phyloP scores from a whole-genome alignment of 176 grass and related monocot genomes.

The Aegilops bicornis region DNA sequence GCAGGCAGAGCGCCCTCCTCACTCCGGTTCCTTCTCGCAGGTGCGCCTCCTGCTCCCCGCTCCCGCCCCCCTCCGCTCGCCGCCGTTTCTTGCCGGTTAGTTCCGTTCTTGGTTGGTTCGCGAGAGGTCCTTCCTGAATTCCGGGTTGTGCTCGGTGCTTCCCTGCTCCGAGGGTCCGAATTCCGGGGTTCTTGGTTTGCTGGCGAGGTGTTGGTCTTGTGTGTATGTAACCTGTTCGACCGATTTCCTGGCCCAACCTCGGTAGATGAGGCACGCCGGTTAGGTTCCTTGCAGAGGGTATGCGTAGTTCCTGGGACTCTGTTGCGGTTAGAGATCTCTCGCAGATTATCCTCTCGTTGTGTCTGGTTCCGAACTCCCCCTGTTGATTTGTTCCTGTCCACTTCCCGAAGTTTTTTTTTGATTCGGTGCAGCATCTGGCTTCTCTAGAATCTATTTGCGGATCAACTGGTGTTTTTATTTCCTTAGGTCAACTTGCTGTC shows the following conservation, averaged over 20 bases:
- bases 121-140: background rate
- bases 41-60: background rate
- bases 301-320: background rate
- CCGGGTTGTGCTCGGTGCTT: fast-evolving
- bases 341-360: background rate
- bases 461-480: background rate
- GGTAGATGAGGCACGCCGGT: background rate
- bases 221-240: background rate
- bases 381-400: background rate
- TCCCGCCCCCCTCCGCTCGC: background rate
- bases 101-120: background rate
- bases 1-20: no score
- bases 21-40: no score
- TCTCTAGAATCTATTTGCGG: no score
- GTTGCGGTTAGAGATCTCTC: background rate
- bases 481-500: background rate
- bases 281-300: background rate
- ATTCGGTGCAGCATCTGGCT: background rate
- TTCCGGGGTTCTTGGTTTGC: background rate
- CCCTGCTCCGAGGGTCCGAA: background rate
- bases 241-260: background rate
- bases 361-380: background rate
- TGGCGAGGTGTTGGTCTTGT: background rate
- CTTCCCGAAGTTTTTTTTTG: background rate
- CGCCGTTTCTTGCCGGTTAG: background rate